These are phyloP conservation scores for Geotrichum cucujoidarum DNA, from an alignment of 1,139 yeast genomes.

Conservation along the genomic window DNA sequence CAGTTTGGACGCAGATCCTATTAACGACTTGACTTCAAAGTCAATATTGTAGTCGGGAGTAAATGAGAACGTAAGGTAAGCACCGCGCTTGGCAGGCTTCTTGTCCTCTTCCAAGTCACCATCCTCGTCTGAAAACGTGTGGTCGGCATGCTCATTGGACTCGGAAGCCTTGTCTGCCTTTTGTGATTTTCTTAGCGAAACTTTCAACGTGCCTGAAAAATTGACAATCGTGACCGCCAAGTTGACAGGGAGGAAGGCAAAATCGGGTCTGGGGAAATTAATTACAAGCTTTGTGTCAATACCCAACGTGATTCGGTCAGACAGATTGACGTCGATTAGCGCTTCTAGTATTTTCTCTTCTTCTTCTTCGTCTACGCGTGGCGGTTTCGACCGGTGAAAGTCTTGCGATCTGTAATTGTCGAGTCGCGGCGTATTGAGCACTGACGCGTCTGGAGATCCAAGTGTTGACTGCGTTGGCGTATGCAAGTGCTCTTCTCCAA, in stretches of 20 bases:
- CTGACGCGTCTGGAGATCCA: background rate
- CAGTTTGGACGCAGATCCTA: slow-evolving; percentile 79
- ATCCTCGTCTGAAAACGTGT: slow-evolving; percentile 13
- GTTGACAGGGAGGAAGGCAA: slow-evolving; percentile 75
- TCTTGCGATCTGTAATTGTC: slow-evolving; percentile 3
- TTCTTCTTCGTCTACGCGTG: background rate
- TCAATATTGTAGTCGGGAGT: slow-evolving; percentile 87
- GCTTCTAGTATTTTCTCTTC: slow-evolving; percentile 54
- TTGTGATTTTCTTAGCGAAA: slow-evolving; percentile 45
- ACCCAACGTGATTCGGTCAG: slow-evolving; percentile 86
- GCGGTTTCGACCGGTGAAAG: background rate
- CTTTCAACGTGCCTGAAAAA: slow-evolving; percentile 87
- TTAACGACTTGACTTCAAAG: slow-evolving; percentile 75
- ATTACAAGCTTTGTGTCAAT: slow-evolving; percentile 76
- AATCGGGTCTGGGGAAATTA: slow-evolving; percentile 78
- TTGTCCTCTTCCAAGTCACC: slow-evolving; percentile 13
- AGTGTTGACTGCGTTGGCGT: slow-evolving; percentile 33
- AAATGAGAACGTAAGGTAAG: slow-evolving; percentile 82
- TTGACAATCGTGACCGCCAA: slow-evolving; percentile 82
- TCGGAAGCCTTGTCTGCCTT: slow-evolving; percentile 37
- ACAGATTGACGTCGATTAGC: slow-evolving; percentile 85
- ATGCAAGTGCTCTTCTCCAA: slow-evolving; percentile 17
- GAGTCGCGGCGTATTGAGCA: slow-evolving; percentile 4
- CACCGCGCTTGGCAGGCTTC: slow-evolving; percentile 31
- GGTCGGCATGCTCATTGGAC: background rate